A percentile compares a stretch with the other conserved stretches of the same genome.
These are phyloP conservation scores for Carpinus viminea DNA, from an alignment of 306 rosid genomes.

Conservation along the genomic window DNA sequence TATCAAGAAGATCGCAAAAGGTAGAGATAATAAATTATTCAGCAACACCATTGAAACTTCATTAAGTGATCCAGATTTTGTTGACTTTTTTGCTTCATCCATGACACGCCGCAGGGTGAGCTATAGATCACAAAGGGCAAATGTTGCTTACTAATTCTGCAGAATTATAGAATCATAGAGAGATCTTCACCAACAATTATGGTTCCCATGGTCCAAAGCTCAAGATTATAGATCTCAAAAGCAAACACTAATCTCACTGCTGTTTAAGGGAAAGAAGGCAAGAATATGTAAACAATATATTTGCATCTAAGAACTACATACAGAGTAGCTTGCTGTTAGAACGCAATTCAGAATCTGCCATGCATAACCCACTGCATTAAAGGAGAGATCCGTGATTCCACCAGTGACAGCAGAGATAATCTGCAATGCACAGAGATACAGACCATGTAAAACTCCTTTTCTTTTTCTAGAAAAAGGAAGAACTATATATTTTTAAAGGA, in stretches of 20 bases:
- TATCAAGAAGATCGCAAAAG: conserved; percentile 70
- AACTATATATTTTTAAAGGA: not conserved
- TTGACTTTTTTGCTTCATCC: conserved; percentile 79
- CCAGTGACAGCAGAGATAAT: conserved; percentile 79
- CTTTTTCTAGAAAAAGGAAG: no score
- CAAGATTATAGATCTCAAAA: conserved; percentile 13
- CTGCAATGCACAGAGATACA: conserved; percentile 41
- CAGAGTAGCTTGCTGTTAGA: conserved; percentile 84
- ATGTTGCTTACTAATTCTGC: conserved; percentile 6
- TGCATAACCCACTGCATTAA: conserved; percentile 65
- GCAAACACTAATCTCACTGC: conserved; percentile 7
- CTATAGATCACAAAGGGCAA: conserved; percentile 37
- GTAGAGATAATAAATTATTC: conserved; percentile 77
- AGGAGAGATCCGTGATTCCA: conserved; percentile 85
- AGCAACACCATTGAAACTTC: conserved; percentile 96
- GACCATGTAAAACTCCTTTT: conserved; percentile 13
- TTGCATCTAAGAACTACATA: conserved; percentile 29
- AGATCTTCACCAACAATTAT: conserved; percentile 10
- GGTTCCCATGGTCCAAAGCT: conserved; percentile 1
- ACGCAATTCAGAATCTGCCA: conserved; percentile 83
- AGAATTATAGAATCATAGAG: not conserved
- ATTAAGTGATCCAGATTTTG: conserved; percentile 78
- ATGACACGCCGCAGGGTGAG: conserved; percentile 77
- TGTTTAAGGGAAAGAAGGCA: conserved; percentile 4
- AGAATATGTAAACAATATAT: not conserved